Base-by-base conservation (phyloP, 2,329 filamentous ascomycete genomes). In the Phaeosphaeriaceae sp. region DNA sequence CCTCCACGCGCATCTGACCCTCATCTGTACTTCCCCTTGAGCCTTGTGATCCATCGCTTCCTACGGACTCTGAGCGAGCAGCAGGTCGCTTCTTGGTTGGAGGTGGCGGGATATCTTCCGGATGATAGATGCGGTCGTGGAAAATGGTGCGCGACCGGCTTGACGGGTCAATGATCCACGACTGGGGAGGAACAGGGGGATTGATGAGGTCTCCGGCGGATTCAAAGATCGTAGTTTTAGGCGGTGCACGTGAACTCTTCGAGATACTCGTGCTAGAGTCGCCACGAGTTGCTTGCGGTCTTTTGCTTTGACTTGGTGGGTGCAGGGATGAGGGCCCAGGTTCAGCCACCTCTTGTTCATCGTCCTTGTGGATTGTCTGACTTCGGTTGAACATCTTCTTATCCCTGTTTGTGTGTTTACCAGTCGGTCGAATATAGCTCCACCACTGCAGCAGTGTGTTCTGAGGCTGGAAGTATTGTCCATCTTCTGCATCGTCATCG, bases 71-170 rank as follows among this genome's bases (percentile, higher is more conserved):
- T 0, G 72, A 75, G 6, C 77, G 77, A 1, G 62, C 68, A 40
- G 55, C 44, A 57, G 71, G 21, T 66, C 81, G 75, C 58, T 71
- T 74, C 22, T 72, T 85, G 65, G 67, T 78, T 0, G 91, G 90
- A 9, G 93, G 91, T 0, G 90, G 88, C 0, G 95, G 95, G 36
- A 99, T 97, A 71, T 99, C 95, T 45, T 90, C 86, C 0, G 95
- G 93, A 69, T 97, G 92, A 73, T 99, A 99, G 17, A 99, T 87
- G 11, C 95, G 89, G 76, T 99, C 95, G 76, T 99, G 95, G 78
- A 98, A 98, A 59, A 99, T 99, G 1, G 94, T 94, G 48, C 92
- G 87, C 0, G 92, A 88, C 17, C 95, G 89, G 51, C 87, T 89
- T 1, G 89, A 84, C 7, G 95, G 94, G 67, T 98, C 91, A 51